Percentiles rank a stretch among this genome's conserved stretches.
phyloP scores from a whole-genome alignment of 176 grass and related monocot genomes.

The Melocanna baccifera region DNA sequence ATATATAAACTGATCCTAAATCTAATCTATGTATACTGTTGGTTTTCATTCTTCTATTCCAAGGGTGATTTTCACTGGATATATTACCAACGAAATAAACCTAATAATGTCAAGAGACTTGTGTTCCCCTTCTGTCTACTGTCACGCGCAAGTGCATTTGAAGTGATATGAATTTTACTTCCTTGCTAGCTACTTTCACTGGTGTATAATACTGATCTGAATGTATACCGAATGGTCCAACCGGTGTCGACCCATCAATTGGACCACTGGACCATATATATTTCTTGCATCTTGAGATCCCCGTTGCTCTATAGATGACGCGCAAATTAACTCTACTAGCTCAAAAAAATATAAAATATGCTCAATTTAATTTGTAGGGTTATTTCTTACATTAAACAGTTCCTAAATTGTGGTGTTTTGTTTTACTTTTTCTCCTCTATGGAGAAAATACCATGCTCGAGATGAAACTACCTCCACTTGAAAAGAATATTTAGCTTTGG shows the following conservation, averaged over 20 bases:
- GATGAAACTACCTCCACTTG: background rate
- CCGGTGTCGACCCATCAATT: background rate
- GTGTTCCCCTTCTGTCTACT: background rate
- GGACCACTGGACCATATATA: background rate
- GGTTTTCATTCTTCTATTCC: too few species aligned
- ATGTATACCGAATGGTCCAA: background rate
- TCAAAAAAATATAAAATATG: background rate
- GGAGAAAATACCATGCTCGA: background rate
- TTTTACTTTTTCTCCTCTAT: background rate
- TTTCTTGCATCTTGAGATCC: background rate
- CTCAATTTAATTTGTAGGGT: background rate
- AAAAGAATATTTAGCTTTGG: background rate
- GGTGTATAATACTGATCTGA: background rate
- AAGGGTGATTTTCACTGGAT: too few species aligned
- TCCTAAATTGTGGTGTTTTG: background rate
- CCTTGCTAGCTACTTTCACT: background rate
- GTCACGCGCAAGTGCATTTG: background rate
- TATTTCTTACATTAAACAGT: background rate
- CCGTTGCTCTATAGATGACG: too few species aligned
- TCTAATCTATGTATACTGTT: too few species aligned
- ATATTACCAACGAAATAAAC: background rate
- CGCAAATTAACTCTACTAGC: background rate
- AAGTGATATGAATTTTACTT: slow-evolving; percentile 7
- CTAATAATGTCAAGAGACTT: background rate
- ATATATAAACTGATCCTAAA: too few species aligned